These are phyloP conservation scores for Epichloe bromicola DNA, from an alignment of 2,329 filamentous ascomycete genomes.

Conservation along the genomic window DNA sequence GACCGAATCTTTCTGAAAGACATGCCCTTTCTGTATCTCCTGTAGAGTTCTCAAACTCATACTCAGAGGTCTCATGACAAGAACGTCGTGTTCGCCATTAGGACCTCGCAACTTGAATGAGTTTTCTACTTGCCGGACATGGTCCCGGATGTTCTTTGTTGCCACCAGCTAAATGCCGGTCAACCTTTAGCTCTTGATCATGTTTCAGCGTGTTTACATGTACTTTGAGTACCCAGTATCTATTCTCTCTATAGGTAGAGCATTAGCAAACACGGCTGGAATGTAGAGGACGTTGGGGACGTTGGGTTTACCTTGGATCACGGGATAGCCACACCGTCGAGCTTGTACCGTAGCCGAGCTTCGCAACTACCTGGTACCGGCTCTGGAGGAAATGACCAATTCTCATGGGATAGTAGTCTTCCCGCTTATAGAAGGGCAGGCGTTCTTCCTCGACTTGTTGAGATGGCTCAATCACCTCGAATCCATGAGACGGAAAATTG, in stretches of 20 bases:
- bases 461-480: background rate
- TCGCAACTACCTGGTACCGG: slow-evolving; percentile 20
- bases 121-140: slow-evolving; percentile 22
- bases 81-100: slow-evolving; percentile 20
- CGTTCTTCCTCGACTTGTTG: background rate
- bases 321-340: slow-evolving; percentile 30
- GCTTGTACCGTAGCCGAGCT: slow-evolving; percentile 27
- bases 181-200: slow-evolving; percentile 19
- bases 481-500: background rate
- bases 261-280: background rate
- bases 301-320: slow-evolving; percentile 16
- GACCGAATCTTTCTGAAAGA: slow-evolving; percentile 17
- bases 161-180: slow-evolving; percentile 14
- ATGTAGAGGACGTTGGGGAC: background rate
- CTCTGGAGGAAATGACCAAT: background rate
- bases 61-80: slow-evolving; percentile 23
- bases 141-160: slow-evolving; percentile 12
- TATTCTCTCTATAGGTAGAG: slow-evolving; percentile 7
- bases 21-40: slow-evolving; percentile 12
- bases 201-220: slow-evolving; percentile 16
- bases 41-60: slow-evolving; percentile 24
- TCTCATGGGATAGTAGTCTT: slow-evolving; percentile 2
- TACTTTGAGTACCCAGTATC: slow-evolving; percentile 21
- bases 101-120: slow-evolving; percentile 19
- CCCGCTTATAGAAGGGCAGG: background rate